Percentiles rank a stretch among this genome's conserved stretches.
These are phyloP conservation scores for Piper betle DNA, from an alignment of 164 flowering plant genomes.

Conservation along the genomic window DNA sequence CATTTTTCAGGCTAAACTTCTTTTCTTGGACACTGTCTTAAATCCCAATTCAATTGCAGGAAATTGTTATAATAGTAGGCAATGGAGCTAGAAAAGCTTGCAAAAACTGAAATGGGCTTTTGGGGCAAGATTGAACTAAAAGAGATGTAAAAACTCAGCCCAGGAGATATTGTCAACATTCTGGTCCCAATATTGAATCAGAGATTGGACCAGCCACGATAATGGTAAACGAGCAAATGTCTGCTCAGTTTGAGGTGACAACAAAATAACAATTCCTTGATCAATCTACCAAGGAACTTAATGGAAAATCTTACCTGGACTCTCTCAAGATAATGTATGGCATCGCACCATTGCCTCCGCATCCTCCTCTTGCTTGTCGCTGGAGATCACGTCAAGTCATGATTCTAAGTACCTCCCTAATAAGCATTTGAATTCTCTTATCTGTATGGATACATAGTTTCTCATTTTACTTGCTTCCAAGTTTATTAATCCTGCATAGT, in stretches of 20 bases:
- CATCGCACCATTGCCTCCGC: too few species aligned
- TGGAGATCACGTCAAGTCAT: too few species aligned
- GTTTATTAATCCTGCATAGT: too few species aligned
- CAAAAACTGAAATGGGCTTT: conserved; percentile 7
- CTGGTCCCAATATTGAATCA: conserved; percentile 15
- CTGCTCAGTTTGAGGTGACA: conserved; percentile 17
- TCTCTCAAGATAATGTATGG: not conserved
- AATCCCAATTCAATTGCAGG: conserved; percentile 8
- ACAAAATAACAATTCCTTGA: conserved; percentile 21
- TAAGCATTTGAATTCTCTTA: too few species aligned
- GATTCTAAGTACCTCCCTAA: too few species aligned
- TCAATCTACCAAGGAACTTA: not conserved
- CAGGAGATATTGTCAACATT: conserved; percentile 48
- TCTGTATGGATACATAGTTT: too few species aligned
- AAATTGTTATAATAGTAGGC: conserved; percentile 24
- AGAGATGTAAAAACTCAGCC: conserved; percentile 24
- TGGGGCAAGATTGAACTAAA: conserved; percentile 38
- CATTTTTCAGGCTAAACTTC: not conserved
- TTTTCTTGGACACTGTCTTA: too few species aligned
- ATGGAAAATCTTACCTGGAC: not conserved
- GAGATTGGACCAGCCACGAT: conserved; percentile 33
- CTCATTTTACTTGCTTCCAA: too few species aligned
- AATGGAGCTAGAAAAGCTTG: conserved; percentile 12
- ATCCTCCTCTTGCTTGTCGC: too few species aligned
- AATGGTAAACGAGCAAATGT: conserved; percentile 17